Evolutionary conservation across 2,329 filamentous ascomycete genomes (phyloP).

Genomic region (Scedosporium apiospermum): DNA sequence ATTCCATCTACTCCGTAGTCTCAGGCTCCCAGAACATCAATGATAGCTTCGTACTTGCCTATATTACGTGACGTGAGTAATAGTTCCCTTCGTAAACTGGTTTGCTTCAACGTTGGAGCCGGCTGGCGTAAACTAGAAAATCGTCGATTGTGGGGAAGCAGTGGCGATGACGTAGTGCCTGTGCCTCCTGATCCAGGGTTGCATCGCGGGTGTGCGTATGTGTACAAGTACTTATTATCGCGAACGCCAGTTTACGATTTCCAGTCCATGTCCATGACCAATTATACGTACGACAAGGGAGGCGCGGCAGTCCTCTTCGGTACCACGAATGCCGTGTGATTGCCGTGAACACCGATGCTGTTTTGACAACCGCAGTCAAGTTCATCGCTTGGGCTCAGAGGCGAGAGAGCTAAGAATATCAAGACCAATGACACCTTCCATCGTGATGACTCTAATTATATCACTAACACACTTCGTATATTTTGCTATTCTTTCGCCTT

Average conservation of each 20-base stretch:
- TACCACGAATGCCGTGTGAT: too few species aligned
- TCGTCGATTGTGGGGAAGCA: not conserved
- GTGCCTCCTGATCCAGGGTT: not conserved
- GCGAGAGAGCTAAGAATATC: not conserved
- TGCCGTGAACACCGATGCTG: too few species aligned
- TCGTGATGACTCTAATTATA: not conserved
- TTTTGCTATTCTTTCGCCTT: too few species aligned
- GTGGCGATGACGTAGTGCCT: not conserved
- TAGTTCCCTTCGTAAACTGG: too few species aligned
- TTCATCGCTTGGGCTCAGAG: not conserved
- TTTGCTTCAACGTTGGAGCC: too few species aligned
- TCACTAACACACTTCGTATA: not conserved
- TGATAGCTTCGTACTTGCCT: too few species aligned
- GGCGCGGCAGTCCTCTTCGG: not conserved
- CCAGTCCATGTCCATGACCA: too few species aligned
- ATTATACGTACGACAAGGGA: not conserved
- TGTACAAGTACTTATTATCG: not conserved
- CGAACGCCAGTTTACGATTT: not conserved
- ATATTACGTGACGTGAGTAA: too few species aligned
- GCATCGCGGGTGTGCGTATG: not conserved
- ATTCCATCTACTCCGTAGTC: too few species aligned
- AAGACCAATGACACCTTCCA: not conserved
- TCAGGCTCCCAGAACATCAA: too few species aligned
- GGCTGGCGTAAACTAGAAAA: not conserved
- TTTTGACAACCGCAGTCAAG: too few species aligned